Evolutionary conservation across 2,329 filamentous ascomycete genomes (phyloP), one percentile per base, ranked within the genome.

Genomic region (Neofusicoccum parvum): DNA sequence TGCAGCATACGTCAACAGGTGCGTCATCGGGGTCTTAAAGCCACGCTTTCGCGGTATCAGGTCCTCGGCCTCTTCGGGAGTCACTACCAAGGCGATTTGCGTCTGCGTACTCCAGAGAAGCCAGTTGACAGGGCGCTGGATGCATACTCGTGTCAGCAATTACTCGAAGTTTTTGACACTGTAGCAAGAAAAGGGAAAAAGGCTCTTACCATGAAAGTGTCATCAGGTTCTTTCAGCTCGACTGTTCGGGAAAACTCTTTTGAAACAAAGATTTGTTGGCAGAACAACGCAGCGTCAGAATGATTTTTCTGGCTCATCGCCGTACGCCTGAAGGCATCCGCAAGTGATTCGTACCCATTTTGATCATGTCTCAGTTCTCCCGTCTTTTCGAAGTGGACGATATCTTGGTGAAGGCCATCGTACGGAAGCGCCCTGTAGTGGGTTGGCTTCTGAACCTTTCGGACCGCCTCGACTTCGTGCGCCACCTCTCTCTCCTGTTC

Each of bases 31-130:
- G 1, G 37, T 34, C 5, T 43, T 17, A 0, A 45, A 11, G 0
- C 45, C n/a, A 3, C n/a, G 32, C 7, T 88, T 67, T 0, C 79
- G 67, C 0, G 80, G 79, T 3, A 91, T 79, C 0, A 90, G 68
- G 0, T 71, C 53, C 64, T 91, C 86, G 0, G 83, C 87, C 71
- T 91, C 89, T 68, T 91, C 88, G 0, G 87, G 85, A 34, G 86
- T 87, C 1, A 91, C 71, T 1, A 91, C 72, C 0, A 91, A 67
- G 0, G 83, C 88, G 0, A 79, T 82, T 9, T 84, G 70, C 0
- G 77, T 76, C 0, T 68, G 17, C 0, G 69, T 69, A 65, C 82
- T 85, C 82, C 83, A 89, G 0, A 91, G 72, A 2, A 91, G 71
- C 87, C 87, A 91, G 34, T 88, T 84, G 0, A 88, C 85, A 0